Evolutionary conservation across 2,329 filamentous ascomycete genomes (phyloP), one percentile per base, ranked within the genome.

Genomic region (Ophiostoma pallidulum): DNA sequence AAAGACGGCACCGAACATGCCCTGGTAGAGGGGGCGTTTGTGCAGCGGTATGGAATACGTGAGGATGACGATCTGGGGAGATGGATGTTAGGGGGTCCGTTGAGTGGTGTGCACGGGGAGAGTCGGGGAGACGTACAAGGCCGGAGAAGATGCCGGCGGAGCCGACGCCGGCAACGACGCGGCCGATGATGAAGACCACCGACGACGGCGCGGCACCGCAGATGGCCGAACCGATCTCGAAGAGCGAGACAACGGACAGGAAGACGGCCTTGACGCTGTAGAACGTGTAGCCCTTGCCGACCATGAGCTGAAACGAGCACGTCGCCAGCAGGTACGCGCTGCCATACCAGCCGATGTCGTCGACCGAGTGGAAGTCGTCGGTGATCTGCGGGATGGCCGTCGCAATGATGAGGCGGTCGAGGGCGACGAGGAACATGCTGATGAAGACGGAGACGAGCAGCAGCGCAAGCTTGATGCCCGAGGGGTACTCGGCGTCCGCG

Each of bases 161-260:
- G 3, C 67, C 66, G 2, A 66, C 44, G 8, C 68, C 67, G 19
- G 65, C 60, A 20, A 70, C 59, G 35, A 64, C 67, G n/a, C 67
- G 60, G 9, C 68, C 67, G 38, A 69, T 29, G 26, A 70, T 69
- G 42, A 70, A 64, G n/a, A 62, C 64, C 22, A 62, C 53, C 4
- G 64, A 67, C 47, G 48, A 64, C 8, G 65, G 65, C 12, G 67
- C 67, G 3, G 64, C 62, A 7, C 66, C 66, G 50, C 66, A 69
- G 35, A 70, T 52, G 22, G 64, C 62, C 4, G 64, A 68, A 2
- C 67, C 66, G 38, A 64, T 49, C 56, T 67, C 64, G 51, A 66
- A 67, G 18, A 66, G 53, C 14, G 60, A 16, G 31, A 67, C 58
- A 31, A 59, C 53, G 20, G 50, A 29, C n/a, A 65, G 52, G 48